Evolutionary conservation across 2,329 filamentous ascomycete species (phyloP).

Genomic region (Pseudocercospora ulei): DNA sequence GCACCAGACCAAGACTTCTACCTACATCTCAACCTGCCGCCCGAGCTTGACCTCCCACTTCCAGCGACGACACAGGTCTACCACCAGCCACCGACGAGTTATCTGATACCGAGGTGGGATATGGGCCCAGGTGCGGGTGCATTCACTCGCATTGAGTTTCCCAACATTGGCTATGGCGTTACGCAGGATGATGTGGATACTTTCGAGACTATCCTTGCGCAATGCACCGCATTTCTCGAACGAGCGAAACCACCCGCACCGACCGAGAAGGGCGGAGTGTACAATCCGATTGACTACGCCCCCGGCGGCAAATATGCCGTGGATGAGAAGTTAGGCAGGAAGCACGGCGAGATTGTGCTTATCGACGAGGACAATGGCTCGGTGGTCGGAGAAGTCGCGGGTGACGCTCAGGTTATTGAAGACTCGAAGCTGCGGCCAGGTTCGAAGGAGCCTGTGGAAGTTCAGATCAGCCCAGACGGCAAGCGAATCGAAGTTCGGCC

Average conservation of each 20-base stretch:
- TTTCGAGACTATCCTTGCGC: constrained; percentile 94
- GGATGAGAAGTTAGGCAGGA: constrained; percentile 36
- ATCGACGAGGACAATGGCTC: constrained; percentile 94
- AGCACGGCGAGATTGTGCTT: constrained; percentile 69
- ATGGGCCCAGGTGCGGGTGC: constrained; percentile 76
- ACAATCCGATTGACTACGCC: constrained; percentile 72
- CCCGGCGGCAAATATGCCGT: constrained; percentile 59
- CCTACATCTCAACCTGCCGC: constrained; percentile 85
- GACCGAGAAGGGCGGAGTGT: constrained; percentile 39
- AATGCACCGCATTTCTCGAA: constrained; percentile 92
- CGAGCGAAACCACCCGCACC: constrained; percentile 55
- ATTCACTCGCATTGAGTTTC: constrained; percentile 90
- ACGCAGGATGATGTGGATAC: constrained; percentile 89
- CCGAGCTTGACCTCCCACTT: constrained; percentile 84
- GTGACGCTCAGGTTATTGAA: constrained; percentile 72
- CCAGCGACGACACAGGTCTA: constrained; percentile 96
- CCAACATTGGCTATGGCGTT: constrained; percentile 58
- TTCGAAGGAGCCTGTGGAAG: constrained; percentile 83
- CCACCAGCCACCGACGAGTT: constrained; percentile 84
- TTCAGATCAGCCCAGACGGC: constrained; percentile 60
- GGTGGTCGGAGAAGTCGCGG: constrained; percentile 81
- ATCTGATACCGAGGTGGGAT: constrained; percentile 92
- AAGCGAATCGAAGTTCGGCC: constrained; percentile 60
- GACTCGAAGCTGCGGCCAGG: constrained; percentile 65
- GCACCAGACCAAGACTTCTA: constrained; percentile 81